Base-by-base conservation (phyloP, 805 yeast genomes). In the Dipodascus geniculatus region DNA sequence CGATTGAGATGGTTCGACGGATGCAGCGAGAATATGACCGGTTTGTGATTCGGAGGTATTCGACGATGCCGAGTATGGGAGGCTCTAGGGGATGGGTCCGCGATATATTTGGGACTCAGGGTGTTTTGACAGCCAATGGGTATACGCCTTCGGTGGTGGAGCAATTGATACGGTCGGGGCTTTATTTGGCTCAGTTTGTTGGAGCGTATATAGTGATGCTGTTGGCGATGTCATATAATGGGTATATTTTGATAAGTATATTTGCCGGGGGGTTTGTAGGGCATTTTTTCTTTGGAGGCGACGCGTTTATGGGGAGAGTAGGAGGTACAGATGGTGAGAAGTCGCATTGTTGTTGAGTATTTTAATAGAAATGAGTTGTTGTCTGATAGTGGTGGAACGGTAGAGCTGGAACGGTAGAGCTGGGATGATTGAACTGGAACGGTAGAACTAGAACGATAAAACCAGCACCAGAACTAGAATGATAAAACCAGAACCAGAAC, bases 151-250 rank as follows among this genome's bases (percentile, higher is more conserved):
- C 68, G 9, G 56, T 74, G 0, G 50, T 68, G 17, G 81, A 80
- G 58, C 87, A 82, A 61, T 6, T 77, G 2, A 60, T 77, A 16
- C 73, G 83, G 55, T 67, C 79, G 0, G 51, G 70, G 1, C 59
- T 82, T 38, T 82, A 76, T 64, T 75, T 80, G 1, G 62, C 79
- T 23, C 82, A 82, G 63, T 80, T 85, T 79, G 83, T 83, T 2
- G 73, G 77, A 14, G 76, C 82, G 2, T 83, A 82, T 65, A 65
- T 83, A 50, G 76, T 83, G 61, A 83, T 82, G 85, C 73, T 83
- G 70, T 68, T 83, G 60, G 82, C 82, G 71, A 83, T 83, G 88
- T 81, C 82, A 70, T 83, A 80, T 70, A 83, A 82, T 61, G 87
- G 87, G 16, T 82, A 81, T 63, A 72, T 82, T 38, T 76, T 81